Base-by-base conservation (phyloP, 495 filamentous ascomycete species). In the Saxophila tyrrhenica region DNA sequence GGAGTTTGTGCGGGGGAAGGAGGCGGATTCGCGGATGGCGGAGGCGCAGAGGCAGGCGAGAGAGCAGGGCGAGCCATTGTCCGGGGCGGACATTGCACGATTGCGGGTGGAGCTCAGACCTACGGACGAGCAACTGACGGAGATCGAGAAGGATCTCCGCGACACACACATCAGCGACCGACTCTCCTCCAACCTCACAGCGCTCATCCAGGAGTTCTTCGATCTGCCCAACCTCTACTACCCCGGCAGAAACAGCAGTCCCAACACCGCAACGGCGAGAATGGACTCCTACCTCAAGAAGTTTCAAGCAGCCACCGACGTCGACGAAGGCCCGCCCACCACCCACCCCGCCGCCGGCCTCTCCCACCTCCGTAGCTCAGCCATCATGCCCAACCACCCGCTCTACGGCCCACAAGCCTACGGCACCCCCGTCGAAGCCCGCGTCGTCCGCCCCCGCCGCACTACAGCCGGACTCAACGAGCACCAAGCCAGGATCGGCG, bases 271-370 rank as follows among this genome's bases (percentile, higher is more conserved):
- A 51, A 25, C 16, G n/a, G n/a, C n/a, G n/a, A n/a, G n/a, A n/a
- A n/a, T n/a, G n/a, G n/a, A n/a, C n/a, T n/a, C 20, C 29, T 42
- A 25, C 9, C 7, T n/a, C n/a, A 39, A 51, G 8, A 11, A 51
- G 15, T 16, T 51, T 7, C n/a, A 11, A 5, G 41, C 19, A 13
- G 42, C 1, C 1, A 24, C 5, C 38, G 39, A 54, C 23, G 77
- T 77, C 11, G 64, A 70, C 13, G 61, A 64, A 7, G 84, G 86
- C 1, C 85, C 89, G 2, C 87, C 86, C 0, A 77, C 77, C 51
- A 97, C 91, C 9, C 92, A 99, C 69, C 92, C 94, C 1, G 92
- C 89, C 1, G 94, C 83, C 1, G 92, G 92, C 56, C 70, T 97
- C 17, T 86, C 41, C 20, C 96, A 97, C 70, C 73, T 84, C 25